phyloP scores from a whole-genome alignment of 2,329 filamentous ascomycete genomes.

The Westerdykella aurantiaca region DNA sequence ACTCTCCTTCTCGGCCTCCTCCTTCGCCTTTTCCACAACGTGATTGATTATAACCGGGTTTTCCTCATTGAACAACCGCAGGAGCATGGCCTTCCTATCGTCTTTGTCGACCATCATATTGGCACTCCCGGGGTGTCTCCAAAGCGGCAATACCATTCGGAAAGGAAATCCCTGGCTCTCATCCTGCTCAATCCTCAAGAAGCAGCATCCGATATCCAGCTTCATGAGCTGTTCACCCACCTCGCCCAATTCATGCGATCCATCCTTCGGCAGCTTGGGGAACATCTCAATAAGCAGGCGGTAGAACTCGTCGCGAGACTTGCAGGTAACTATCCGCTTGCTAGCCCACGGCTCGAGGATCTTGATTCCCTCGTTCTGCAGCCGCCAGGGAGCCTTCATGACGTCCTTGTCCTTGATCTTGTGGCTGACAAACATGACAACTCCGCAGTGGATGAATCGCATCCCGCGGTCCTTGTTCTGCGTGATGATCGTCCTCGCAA shows the following conservation, averaged over 20 bases:
- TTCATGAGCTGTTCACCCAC: slow-evolving; percentile 76
- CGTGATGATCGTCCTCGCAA: slow-evolving; percentile 77
- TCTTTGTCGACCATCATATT: slow-evolving; percentile 99
- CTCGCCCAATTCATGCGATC: slow-evolving; percentile 73
- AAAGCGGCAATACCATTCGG: slow-evolving; percentile 82
- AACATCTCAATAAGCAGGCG: slow-evolving; percentile 94
- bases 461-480: slow-evolving; percentile 86
- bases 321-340: slow-evolving; percentile 69
- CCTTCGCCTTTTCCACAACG: slow-evolving; percentile 29
- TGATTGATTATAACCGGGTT: slow-evolving; percentile 61
- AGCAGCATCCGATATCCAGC: slow-evolving; percentile 83
- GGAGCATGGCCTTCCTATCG: slow-evolving; percentile 82
- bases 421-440: slow-evolving; percentile 75
- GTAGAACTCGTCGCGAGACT: slow-evolving; percentile 70
- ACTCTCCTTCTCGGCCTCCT: not conserved
- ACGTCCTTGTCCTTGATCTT: slow-evolving; percentile 93
- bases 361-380: slow-evolving; percentile 88
- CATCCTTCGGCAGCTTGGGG: slow-evolving; percentile 72
- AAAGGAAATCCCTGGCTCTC: slow-evolving; percentile 60
- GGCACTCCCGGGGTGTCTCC: slow-evolving; percentile 85
- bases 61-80: slow-evolving; percentile 85
- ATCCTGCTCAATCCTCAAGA: slow-evolving; percentile 74
- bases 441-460: slow-evolving; percentile 93
- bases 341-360: slow-evolving; percentile 90
- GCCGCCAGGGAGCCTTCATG: slow-evolving; percentile 83